Evolutionary conservation across 805 yeast species (phyloP).

Genomic region (Danielozyma ontarioensis): DNA sequence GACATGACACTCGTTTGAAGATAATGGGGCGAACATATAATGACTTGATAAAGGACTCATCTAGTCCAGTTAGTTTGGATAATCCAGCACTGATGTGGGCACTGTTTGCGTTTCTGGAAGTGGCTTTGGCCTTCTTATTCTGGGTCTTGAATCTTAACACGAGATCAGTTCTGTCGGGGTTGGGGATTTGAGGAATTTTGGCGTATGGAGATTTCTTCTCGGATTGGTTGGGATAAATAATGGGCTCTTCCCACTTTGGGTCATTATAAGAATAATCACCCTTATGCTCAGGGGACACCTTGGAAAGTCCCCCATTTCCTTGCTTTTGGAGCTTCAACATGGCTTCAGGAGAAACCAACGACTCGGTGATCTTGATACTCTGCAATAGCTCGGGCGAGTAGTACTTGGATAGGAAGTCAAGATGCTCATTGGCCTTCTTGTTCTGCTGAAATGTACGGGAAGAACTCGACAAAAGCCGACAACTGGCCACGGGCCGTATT

Average conservation of each 20-base stretch:
- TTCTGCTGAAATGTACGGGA: slow-evolving; percentile 1
- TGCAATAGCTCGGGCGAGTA: slow-evolving; percentile 79
- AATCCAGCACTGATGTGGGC: slow-evolving; percentile 47
- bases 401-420: slow-evolving; percentile 60
- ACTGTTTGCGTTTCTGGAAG: slow-evolving; percentile 6
- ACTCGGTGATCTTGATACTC: slow-evolving; percentile 77
- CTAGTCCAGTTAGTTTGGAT: slow-evolving; percentile 61
- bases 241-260: slow-evolving; percentile 68
- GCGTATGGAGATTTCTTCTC: slow-evolving; percentile 52
- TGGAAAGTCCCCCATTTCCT: slow-evolving; percentile 28
- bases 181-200: slow-evolving; percentile 48
- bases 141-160: slow-evolving; percentile 29
- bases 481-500: neutral
- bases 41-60: slow-evolving; percentile 53
- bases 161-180: slow-evolving; percentile 45
- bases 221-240: slow-evolving; percentile 46
- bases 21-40: slow-evolving; percentile 63
- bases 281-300: slow-evolving; percentile 64
- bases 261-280: slow-evolving; percentile 71
- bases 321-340: slow-evolving; percentile 35
- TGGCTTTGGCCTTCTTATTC: slow-evolving; percentile 5
- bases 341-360: slow-evolving; percentile 61
- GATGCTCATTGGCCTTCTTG: slow-evolving; percentile 34
- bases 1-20: slow-evolving; percentile 79
- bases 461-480: neutral